phyloP scores from a whole-genome alignment of 2,329 filamentous ascomycete species.

The Exophiala aquamarina region DNA sequence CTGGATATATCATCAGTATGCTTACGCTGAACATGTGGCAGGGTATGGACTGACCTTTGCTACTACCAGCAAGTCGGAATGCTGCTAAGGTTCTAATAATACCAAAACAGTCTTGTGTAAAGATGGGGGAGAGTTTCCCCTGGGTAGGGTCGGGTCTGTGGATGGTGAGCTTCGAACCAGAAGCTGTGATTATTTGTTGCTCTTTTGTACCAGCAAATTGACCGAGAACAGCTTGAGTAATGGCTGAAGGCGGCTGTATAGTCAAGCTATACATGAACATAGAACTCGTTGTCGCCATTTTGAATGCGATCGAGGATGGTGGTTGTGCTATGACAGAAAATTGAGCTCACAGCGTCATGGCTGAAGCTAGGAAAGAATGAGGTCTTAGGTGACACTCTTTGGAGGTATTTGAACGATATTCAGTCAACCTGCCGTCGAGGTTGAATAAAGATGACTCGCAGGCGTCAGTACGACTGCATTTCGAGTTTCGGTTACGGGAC shows the following conservation, averaged over 20 bases:
- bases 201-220: slow-evolving; percentile 96
- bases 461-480: too few species aligned
- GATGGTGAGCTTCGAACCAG: slow-evolving; percentile 84
- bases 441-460: too few species aligned
- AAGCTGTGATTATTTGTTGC: slow-evolving; percentile 94
- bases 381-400: too few species aligned
- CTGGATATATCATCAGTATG: slow-evolving; percentile 49
- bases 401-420: too few species aligned
- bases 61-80: slow-evolving; percentile 89
- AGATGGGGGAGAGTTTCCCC: slow-evolving; percentile 80
- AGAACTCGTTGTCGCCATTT: slow-evolving; percentile 95
- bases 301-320: slow-evolving; percentile 30
- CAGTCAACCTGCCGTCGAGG: too few species aligned
- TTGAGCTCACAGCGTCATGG: too few species aligned
- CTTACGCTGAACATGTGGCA: not conserved
- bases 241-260: slow-evolving; percentile 84
- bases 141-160: slow-evolving; percentile 81
- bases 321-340: not conserved
- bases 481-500: too few species aligned
- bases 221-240: slow-evolving; percentile 87
- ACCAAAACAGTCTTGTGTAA: slow-evolving; percentile 93
- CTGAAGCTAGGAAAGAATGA: too few species aligned
- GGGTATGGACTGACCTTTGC: slow-evolving; percentile 68
- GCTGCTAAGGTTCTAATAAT: slow-evolving; percentile 87
- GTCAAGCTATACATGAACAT: slow-evolving; percentile 99